Evolutionary conservation across 306 rosid genomes (phyloP).

Genomic region (Vigna nakashimae): DNA sequence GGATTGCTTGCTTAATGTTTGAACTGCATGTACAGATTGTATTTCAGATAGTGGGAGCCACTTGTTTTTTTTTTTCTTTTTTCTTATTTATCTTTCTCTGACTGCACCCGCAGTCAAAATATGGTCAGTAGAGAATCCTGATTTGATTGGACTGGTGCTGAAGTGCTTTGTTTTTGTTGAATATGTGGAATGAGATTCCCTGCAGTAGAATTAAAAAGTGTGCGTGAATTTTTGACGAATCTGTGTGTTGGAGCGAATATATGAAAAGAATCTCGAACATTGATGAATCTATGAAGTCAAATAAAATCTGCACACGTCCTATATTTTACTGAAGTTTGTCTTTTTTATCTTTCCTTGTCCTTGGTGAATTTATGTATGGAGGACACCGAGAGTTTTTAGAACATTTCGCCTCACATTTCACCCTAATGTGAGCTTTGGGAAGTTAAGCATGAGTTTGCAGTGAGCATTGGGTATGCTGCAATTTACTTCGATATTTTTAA

Average conservation of each 20-base stretch:
- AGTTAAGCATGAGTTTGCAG: neutral
- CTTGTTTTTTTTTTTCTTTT: neutral
- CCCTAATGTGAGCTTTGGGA: neutral
- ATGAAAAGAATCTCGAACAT: neutral
- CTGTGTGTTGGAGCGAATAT: neutral
- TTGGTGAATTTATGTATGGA: neutral
- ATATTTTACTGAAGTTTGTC: constrained; percentile 9
- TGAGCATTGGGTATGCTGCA: neutral
- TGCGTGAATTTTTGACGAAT: neutral
- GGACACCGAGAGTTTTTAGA: neutral
- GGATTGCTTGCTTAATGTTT: neutral
- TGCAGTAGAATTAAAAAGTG: neutral
- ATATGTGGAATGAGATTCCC: constrained; percentile 1
- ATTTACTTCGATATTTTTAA: neutral
- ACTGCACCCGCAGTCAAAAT: neutral
- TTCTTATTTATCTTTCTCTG: neutral
- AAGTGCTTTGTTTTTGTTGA: neutral
- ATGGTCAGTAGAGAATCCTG: neutral
- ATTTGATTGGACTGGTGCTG: neutral
- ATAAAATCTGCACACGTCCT: neutral
- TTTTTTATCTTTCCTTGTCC: neutral
- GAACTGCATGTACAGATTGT: constrained; percentile 1
- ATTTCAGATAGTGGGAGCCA: constrained; percentile 5
- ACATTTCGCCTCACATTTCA: neutral
- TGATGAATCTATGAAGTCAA: neutral